phyloP scores from a whole-genome alignment of 768 basidiomycete species.

The Dacryopinax primogenitus region DNA sequence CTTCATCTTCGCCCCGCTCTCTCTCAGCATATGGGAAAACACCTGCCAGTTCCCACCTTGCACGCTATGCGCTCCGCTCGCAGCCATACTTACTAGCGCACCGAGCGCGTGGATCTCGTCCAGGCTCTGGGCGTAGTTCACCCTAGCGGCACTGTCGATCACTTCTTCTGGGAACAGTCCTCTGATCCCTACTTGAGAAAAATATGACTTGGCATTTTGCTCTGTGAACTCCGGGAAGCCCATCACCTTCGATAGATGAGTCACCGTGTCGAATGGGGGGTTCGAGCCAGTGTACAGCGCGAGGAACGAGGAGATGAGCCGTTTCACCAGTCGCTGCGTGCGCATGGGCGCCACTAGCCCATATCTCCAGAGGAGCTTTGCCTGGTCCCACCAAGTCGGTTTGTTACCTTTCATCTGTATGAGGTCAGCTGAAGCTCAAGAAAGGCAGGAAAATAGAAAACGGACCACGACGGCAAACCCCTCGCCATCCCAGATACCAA shows the following conservation, averaged over 20 bases:
- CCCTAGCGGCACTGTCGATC: conserved; percentile 65
- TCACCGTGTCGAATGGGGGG: conserved; percentile 51
- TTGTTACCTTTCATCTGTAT: conserved; percentile 34
- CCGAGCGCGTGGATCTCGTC: conserved; percentile 65
- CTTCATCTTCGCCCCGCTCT: conserved; percentile 53
- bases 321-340: conserved; percentile 45
- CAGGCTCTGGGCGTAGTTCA: conserved; percentile 67
- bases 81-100: conserved; percentile 57
- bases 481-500: conserved; percentile 68
- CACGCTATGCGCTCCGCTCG: conserved; percentile 51
- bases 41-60: conserved; percentile 72
- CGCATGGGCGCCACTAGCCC: conserved; percentile 49
- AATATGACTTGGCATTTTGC: conserved; percentile 45
- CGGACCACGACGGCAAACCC: conserved; percentile 52
- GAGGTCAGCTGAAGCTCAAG: conserved; percentile 12
- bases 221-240: conserved; percentile 29
- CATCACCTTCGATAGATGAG: conserved; percentile 38
- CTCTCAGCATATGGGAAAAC: conserved; percentile 67
- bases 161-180: conserved; percentile 55
- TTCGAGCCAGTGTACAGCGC: conserved; percentile 42
- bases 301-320: conserved; percentile 41
- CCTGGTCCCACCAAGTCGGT: conserved; percentile 51
- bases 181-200: conserved; percentile 42
- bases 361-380: conserved; percentile 67
- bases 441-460: no score